These are phyloP conservation scores for Solidago caesia DNA, from an alignment of 129 eudicot species.

Conservation along the genomic window DNA sequence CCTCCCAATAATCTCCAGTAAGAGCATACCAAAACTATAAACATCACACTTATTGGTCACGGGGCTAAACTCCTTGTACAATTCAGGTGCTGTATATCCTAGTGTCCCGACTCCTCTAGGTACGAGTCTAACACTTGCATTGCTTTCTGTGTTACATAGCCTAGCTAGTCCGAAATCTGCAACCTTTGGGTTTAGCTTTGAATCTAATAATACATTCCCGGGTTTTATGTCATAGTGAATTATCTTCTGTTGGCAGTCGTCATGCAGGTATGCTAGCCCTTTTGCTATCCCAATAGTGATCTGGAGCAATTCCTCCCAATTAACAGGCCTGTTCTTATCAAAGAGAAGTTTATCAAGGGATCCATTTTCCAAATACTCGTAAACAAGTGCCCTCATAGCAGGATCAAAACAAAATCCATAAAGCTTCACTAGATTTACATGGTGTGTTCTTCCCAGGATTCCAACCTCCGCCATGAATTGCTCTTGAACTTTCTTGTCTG, in stretches of 20 bases:
- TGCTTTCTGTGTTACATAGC: conserved; percentile 9
- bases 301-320: neutral
- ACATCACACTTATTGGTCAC: conserved; percentile 13
- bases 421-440: conserved; percentile 3
- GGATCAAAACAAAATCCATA: conserved; percentile 17
- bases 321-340: neutral
- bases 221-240: conserved; percentile 16
- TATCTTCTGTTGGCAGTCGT: conserved; percentile 5
- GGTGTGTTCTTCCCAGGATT: conserved; percentile 8
- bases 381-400: neutral
- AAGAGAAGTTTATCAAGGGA: conserved; percentile 5
- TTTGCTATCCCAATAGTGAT: conserved; percentile 2
- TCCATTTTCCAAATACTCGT: conserved; percentile 1
- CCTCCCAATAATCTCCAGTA: conserved; percentile 6
- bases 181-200: conserved; percentile 3
- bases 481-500: neutral
- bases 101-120: neutral
- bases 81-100: neutral
- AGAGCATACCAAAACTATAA: conserved; percentile 9
- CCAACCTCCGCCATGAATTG: conserved; percentile 7
- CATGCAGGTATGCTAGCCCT: neutral
- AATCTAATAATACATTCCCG: conserved; percentile 3
- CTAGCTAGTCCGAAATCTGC: conserved; percentile 12
- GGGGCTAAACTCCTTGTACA: neutral
- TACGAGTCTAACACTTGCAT: neutral